Conservation (phyloP, 1,284 basidiomycete species). For the Paramarasmius palmivorus region DNA sequence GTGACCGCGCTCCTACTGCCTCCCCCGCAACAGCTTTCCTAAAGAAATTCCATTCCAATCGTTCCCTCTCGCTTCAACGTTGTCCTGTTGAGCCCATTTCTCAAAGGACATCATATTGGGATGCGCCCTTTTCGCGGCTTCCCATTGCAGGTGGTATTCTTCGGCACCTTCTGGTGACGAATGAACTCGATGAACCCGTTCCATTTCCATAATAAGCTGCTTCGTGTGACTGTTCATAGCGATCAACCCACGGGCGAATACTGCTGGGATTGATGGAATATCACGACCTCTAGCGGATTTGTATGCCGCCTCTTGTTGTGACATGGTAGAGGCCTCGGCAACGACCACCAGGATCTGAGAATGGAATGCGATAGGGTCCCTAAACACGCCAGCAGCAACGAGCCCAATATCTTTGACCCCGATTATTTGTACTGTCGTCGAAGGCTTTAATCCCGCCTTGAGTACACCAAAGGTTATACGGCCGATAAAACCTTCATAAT, state of each 20-base stretch:
- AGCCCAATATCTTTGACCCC: conserved; percentile 38
- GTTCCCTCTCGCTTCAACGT: conserved; percentile 16
- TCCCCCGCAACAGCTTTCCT: conserved; percentile 25
- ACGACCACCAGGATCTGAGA: conserved; percentile 29
- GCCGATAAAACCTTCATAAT: conserved; percentile 38
- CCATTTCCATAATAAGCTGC: conserved; percentile 30
- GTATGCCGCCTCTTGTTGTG: conserved; percentile 29
- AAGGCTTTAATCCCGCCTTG: conserved; percentile 30
- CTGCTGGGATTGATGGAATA: conserved; percentile 28
- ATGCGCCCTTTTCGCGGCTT: conserved; percentile 22
- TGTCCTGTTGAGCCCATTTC: conserved; percentile 21
- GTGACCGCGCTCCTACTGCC: conserved; percentile 6
- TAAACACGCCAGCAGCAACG: conserved; percentile 34
- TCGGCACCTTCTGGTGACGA: conserved; percentile 11
- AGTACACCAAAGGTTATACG: conserved; percentile 33
- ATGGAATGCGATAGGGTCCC: conserved; percentile 24
- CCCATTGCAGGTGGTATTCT: conserved; percentile 21
- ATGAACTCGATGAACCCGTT: conserved; percentile 28
- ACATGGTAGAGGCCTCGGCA: conserved; percentile 30
- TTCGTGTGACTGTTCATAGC: conserved; percentile 22
- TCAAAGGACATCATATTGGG: conserved; percentile 32
- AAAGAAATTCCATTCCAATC: conserved; percentile 36
- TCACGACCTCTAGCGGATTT: conserved; percentile 29
- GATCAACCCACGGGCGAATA: conserved; percentile 19
- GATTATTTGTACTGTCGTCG: conserved; percentile 34